Evolutionary conservation across 495 filamentous ascomycete genomes (phyloP).

Genomic region (Wilcoxina mikolae): DNA sequence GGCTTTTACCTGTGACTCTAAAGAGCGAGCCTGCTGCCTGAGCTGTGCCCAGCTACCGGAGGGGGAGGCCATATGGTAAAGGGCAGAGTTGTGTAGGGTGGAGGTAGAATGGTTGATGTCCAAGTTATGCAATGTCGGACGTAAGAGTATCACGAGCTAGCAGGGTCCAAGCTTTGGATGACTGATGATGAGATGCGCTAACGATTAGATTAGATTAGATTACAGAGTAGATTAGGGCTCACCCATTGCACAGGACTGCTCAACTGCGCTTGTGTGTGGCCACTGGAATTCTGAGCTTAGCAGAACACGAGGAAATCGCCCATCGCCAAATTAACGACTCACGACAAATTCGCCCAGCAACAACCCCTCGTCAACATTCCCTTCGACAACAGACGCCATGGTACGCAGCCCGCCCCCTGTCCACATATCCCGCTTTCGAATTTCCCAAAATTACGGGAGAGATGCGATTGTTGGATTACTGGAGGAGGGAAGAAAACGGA

Average conservation of each 20-base stretch:
- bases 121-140: no score
- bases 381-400: conserved; percentile 35
- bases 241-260: background rate
- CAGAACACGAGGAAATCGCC: background rate
- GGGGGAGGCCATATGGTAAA: background rate
- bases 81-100: background rate
- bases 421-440: background rate
- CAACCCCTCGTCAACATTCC: conserved; percentile 23
- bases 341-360: conserved; percentile 26
- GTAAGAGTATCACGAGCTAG: background rate
- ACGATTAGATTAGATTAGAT: background rate
- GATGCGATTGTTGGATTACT: conserved; percentile 6
- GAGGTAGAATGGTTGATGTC: background rate
- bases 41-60: conserved; percentile 74
- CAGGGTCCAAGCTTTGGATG: background rate
- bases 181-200: no score
- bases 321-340: conserved; percentile 24
- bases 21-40: conserved; percentile 74
- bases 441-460: conserved; percentile 7
- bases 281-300: background rate
- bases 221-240: background rate
- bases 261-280: background rate
- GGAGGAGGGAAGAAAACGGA: conserved; percentile 1
- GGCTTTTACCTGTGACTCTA: conserved; percentile 71
- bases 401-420: conserved; percentile 30